Percentiles rank a stretch among this genome's conserved stretches.
These are phyloP conservation scores for Populus tremula DNA, from an alignment of 345 rosid species.

Conservation along the genomic window DNA sequence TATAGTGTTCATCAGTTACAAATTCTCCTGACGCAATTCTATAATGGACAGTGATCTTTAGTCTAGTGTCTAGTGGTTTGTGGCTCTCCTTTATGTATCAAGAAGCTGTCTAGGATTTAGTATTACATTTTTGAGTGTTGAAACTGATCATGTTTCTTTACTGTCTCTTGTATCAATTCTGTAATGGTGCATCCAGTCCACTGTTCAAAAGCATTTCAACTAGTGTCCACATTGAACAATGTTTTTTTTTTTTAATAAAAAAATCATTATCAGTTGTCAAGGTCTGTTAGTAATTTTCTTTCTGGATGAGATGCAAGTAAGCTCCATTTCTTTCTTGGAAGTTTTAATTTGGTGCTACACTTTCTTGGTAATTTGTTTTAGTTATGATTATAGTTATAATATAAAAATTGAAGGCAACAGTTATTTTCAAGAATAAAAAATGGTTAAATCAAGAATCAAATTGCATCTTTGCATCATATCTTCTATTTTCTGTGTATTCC, in stretches of 20 bases:
- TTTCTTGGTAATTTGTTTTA: no score
- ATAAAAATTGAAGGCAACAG: neutral
- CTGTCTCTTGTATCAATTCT: neutral
- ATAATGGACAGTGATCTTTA: neutral
- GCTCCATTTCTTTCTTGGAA: neutral
- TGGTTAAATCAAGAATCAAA: neutral
- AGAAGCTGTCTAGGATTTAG: neutral
- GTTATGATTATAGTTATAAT: no score
- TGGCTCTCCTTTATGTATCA: neutral
- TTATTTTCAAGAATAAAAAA: neutral
- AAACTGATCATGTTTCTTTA: neutral
- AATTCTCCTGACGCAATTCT: neutral
- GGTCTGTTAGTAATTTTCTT: neutral
- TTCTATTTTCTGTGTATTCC: neutral
- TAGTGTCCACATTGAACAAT: neutral
- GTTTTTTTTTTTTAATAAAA: neutral
- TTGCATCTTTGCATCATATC: neutral
- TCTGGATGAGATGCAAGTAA: neutral
- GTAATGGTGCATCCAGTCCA: neutral
- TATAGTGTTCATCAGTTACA: neutral
- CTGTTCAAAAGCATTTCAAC: neutral
- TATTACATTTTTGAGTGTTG: neutral
- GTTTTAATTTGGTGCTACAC: neutral
- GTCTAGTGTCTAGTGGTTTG: neutral
- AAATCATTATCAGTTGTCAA: neutral